Evolutionary conservation across 169 alveolate species (phyloP), one percentile per base, ranked within the genome.

Genomic region (Plasmodium coatneyi): DNA sequence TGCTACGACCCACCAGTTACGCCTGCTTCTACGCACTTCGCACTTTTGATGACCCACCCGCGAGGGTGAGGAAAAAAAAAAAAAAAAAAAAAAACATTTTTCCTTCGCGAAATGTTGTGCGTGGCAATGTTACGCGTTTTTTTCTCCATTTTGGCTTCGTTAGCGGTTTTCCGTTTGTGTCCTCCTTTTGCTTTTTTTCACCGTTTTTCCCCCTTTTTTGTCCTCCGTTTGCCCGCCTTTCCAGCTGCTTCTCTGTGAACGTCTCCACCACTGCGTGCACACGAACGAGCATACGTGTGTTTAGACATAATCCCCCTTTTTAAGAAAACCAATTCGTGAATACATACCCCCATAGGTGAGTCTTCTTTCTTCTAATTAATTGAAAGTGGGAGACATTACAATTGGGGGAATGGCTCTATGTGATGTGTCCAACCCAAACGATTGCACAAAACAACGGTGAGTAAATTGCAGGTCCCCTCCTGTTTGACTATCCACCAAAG

Each of bases 41-140:
- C 36, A 10, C 56, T 12, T 46, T 46, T 46, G 56, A 46, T 46
- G n/a, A 12, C 56, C 16, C 79, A 74, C 93, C 32, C 60, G 80
- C 14, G 60, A 83, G 34, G 93, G 52, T 10, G 86, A 74, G 30
- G 43, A 70, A 28, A n/a, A 84, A 72, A 16, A 46, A 46, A 46
- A 46, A 9, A 46, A 46, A 46, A 46, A 46, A 46, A 46, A 46
- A 46, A 46, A 10, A 46, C 10, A 9, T 6, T 10, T 46, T 12
- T 12, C 56, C 56, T 0, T 12, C 56, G 56, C 56, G 56, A 46
- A n/a, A 46, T 9, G 56, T 46, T 46, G 56, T 46, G 56, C 56
- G 56, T 46, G 56, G 56, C 5, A n/a, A 46, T 16, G 56, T n/a
- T 46, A 10, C 56, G 56, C 56, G 56, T 46, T 46, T 46, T 43